Conservation (phyloP, 225 moss, liverwort and hornwort species). For the Sphagnum contortum region DNA sequence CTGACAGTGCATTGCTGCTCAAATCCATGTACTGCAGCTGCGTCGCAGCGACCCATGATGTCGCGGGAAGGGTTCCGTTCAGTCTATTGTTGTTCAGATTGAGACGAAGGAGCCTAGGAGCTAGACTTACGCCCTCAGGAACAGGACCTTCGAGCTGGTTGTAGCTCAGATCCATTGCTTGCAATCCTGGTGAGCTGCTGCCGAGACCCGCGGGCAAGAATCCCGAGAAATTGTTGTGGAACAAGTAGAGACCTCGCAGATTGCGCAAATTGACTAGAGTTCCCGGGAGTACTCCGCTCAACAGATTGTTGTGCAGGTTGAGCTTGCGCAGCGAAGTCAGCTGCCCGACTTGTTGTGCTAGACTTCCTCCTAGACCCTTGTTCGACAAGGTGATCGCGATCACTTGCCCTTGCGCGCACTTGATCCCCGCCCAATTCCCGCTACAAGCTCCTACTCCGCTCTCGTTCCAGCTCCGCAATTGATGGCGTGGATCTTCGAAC, state of each 20-base stretch:
- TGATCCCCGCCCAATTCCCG: slow-evolving; percentile 44
- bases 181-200: slow-evolving; percentile 28
- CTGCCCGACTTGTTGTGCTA: slow-evolving; percentile 28
- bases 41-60: slow-evolving; percentile 18
- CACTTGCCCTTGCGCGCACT: slow-evolving; percentile 35
- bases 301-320: slow-evolving; percentile 36
- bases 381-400: slow-evolving; percentile 32
- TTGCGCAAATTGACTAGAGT: slow-evolving; percentile 19
- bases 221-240: slow-evolving; percentile 57
- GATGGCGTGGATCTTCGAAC: slow-evolving; percentile 19
- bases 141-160: slow-evolving; percentile 42
- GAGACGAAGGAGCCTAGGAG: slow-evolving; percentile 30
- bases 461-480: slow-evolving; percentile 43
- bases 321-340: slow-evolving; percentile 39
- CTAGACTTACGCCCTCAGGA: slow-evolving; percentile 23
- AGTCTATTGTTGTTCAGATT: slow-evolving; percentile 45
- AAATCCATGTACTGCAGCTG: slow-evolving; percentile 21
- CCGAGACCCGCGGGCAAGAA: slow-evolving; percentile 44
- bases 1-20: slow-evolving; percentile 21
- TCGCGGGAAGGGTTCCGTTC: slow-evolving; percentile 32
- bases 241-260: slow-evolving; percentile 32
- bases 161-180: slow-evolving; percentile 45
- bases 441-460: slow-evolving; percentile 38
- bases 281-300: slow-evolving; percentile 23
- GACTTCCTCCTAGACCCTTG: slow-evolving; percentile 23